phyloP scores from a whole-genome alignment of 805 yeast species.

The Kregervanrija pseudodelftensis region DNA sequence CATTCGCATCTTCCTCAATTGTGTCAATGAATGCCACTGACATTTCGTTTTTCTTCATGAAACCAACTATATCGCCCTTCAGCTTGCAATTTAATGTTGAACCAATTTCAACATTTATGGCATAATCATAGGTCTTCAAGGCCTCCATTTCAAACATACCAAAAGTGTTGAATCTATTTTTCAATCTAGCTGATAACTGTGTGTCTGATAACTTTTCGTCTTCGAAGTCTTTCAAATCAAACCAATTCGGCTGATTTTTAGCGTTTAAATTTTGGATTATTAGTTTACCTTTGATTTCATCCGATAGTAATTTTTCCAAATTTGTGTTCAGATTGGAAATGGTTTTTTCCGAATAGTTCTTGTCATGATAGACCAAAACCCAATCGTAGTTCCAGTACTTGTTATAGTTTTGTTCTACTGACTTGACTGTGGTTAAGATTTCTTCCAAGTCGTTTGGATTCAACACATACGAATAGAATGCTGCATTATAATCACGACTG shows the following conservation, averaged over 20 bases:
- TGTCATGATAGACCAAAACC: slow-evolving; percentile 72
- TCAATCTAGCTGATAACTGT: slow-evolving; percentile 21
- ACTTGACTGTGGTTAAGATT: slow-evolving; percentile 27
- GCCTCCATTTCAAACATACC: slow-evolving; percentile 37
- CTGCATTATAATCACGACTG: slow-evolving; percentile 10
- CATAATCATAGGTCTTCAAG: slow-evolving; percentile 41
- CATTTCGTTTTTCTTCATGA: slow-evolving; percentile 32
- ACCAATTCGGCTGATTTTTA: no score
- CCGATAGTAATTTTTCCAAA: no score
- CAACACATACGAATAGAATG: slow-evolving; percentile 20
- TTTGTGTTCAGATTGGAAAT: no score
- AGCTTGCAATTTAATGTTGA: slow-evolving; percentile 49
- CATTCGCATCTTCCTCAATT: no score
- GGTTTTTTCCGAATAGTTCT: slow-evolving; percentile 1
- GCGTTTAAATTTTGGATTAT: no score
- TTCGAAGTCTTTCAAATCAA: no score
- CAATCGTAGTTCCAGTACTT: slow-evolving; percentile 71
- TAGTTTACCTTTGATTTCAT: no score
- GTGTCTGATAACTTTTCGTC: no score
- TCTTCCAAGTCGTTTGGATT: slow-evolving; percentile 7
- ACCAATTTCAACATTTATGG: slow-evolving; percentile 53
- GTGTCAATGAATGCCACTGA: no score
- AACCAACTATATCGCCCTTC: slow-evolving; percentile 43
- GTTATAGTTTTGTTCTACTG: slow-evolving; percentile 82
- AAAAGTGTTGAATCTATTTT: slow-evolving; percentile 48